Conservation (phyloP, 768 basidiomycete species). For the Xerocomellus dryophilus region DNA sequence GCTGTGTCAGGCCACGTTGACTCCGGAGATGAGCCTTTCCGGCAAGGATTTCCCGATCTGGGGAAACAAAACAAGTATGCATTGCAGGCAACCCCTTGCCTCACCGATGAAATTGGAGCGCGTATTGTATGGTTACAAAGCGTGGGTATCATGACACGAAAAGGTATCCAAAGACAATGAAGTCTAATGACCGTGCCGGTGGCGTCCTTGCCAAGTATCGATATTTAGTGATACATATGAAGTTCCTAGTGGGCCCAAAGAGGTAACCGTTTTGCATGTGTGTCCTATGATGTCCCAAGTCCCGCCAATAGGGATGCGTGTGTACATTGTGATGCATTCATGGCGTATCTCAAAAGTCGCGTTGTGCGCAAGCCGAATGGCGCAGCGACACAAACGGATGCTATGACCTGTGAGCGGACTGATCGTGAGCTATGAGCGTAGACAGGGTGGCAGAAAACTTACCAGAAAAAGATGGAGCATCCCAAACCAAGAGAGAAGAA, state of each 20-base stretch:
- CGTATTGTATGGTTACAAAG: constrained; percentile 3
- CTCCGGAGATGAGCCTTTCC: too few species aligned
- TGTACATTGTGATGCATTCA: constrained; percentile 28
- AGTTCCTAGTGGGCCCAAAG: constrained; percentile 7
- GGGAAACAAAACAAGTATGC: not conserved
- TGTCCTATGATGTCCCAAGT: constrained; percentile 1
- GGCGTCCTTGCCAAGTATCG: constrained; percentile 11
- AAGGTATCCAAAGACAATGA: constrained; percentile 10
- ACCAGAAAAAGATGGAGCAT: constrained; percentile 1
- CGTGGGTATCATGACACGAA: constrained; percentile 16
- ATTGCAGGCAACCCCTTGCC: constrained; percentile 21
- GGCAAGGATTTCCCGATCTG: not conserved
- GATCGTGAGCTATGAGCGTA: not conserved
- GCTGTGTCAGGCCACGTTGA: too few species aligned
- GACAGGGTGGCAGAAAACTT: not conserved
- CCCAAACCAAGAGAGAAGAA: not conserved
- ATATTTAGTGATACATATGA: constrained; percentile 25
- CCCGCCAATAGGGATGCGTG: constrained; percentile 22
- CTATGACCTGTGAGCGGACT: not conserved
- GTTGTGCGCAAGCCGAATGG: not conserved
- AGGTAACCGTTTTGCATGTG: not conserved
- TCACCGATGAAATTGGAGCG: constrained; percentile 6
- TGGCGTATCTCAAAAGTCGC: constrained; percentile 6
- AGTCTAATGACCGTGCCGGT: not conserved
- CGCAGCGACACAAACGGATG: not conserved